Evolutionary conservation across 1,284 basidiomycete species (phyloP).

Genomic region (Inonotus hispidus): DNA sequence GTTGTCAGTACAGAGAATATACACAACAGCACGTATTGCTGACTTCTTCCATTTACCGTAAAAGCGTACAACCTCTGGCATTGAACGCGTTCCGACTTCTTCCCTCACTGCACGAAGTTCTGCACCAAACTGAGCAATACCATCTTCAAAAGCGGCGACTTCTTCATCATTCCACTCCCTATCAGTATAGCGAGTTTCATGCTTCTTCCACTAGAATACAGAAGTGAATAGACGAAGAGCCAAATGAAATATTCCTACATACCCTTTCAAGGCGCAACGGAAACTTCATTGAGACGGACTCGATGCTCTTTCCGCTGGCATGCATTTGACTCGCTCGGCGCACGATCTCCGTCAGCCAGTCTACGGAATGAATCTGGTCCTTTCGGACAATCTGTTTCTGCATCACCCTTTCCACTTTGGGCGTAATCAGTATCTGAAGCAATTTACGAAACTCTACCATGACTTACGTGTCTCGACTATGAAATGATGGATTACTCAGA

Average conservation of each 20-base stretch:
- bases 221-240: neutral
- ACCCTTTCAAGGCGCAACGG: constrained; percentile 58
- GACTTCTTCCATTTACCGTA: constrained; percentile 86
- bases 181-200: constrained; percentile 62
- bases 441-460: neutral
- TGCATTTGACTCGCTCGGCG: constrained; percentile 63
- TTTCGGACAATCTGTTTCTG: constrained; percentile 43
- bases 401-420: constrained; percentile 31
- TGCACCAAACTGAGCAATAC: constrained; percentile 63
- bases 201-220: constrained; percentile 59
- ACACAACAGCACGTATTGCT: constrained; percentile 20
- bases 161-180: constrained; percentile 71
- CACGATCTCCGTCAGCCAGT: constrained; percentile 71
- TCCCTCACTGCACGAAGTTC: constrained; percentile 76
- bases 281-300: constrained; percentile 58
- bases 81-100: constrained; percentile 63
- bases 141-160: constrained; percentile 69
- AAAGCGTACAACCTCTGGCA: constrained; percentile 77
- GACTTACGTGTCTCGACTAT: constrained; percentile 50
- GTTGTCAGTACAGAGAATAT: constrained; percentile 9
- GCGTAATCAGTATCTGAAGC: neutral
- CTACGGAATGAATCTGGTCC: constrained; percentile 52
- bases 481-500: constrained; percentile 10
- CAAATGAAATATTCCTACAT: constrained; percentile 2
- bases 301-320: constrained; percentile 45